Base-by-base conservation (phyloP, 345 rosid genomes). In the Hibiscus tridactylites region DNA sequence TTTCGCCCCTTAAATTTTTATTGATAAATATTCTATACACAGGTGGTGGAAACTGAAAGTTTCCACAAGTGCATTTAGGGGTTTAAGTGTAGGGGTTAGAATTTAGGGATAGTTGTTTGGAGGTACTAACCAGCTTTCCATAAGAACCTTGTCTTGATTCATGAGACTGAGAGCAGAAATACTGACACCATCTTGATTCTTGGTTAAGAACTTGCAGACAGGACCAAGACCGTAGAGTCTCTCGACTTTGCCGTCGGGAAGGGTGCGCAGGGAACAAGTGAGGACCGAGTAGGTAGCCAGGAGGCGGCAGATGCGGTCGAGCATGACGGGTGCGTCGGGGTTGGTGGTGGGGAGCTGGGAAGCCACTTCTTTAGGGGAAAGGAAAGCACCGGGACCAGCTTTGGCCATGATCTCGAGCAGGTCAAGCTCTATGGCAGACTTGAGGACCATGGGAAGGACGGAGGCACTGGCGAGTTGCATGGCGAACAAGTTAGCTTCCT, bases 141-240 rank as follows among this genome's bases (percentile, higher is more conserved):
- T 90, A 75, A 88, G 89, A 59, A 94, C 83, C 74, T 90, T 90
- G 64, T 91, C 98, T 79, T 93, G 98, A 77, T 86, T 90, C 96
- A 94, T 88, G 70, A 90, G 89, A 69, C 80, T 77, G 13, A 91
- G 87, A 63, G 96, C 76, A 44, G 89, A 81, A n/a, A 91, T 60
- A 0, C 96, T 85, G 12, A 87, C 96, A 42, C 95, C 97, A 71
- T 90, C 97, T 70, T 90, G 88, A 73, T 93, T 88, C 78, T 85
- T 90, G 52, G 82, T 81, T 81, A 93, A 73, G 83, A 73, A 93
- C 80, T 91, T 91, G 76, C 92, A 85, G 61, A 93, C 98, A 19
- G 92, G 91, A 4, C 85, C 97, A 29, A 85, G 79, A 9, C 90
- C 89, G 6, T 93, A 93, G 6, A 86, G 78, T 78, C 96, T 71